A percentile compares a stretch with the other conserved stretches of the same genome.
Conservation (phyloP, 495 filamentous ascomycete genomes). For the Daldinia childiae region DNA sequence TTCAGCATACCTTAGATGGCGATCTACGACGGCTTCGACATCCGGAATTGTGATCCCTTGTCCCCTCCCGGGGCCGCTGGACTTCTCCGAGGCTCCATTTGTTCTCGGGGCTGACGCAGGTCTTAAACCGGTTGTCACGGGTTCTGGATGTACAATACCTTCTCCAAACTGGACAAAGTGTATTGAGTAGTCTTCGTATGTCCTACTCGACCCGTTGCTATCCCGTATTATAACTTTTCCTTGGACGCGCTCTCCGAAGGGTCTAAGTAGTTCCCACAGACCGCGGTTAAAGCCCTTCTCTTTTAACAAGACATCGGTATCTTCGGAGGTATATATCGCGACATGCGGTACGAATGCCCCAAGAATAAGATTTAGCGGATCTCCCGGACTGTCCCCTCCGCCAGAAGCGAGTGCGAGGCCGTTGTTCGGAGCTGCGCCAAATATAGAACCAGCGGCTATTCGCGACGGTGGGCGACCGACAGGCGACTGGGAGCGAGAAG, state of each 20-base stretch:
- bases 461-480: conserved; percentile 64
- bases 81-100: conserved; percentile 37
- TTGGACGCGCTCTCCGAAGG: conserved; percentile 88
- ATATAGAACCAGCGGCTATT: conserved; percentile 57
- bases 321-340: conserved; percentile 80
- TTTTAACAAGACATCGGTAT: conserved; percentile 79
- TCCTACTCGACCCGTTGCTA: conserved; percentile 80
- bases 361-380: conserved; percentile 77
- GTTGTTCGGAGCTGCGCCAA: conserved; percentile 52
- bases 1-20: conserved; percentile 63
- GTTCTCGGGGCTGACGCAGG: conserved; percentile 42
- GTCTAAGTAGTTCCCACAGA: conserved; percentile 83
- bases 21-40: conserved; percentile 63
- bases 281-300: conserved; percentile 88
- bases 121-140: conserved; percentile 48
- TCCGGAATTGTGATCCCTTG: conserved; percentile 43
- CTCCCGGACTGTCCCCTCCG: conserved; percentile 62
- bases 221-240: conserved; percentile 92
- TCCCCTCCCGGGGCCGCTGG: conserved; percentile 22
- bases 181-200: conserved; percentile 90
- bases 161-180: conserved; percentile 78
- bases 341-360: conserved; percentile 89
- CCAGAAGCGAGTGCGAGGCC: conserved; percentile 58
- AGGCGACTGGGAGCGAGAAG: conserved; percentile 67
- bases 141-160: conserved; percentile 63